A percentile compares a stretch with the other conserved stretches of the same genome.
Evolutionary conservation across 2,329 filamentous ascomycete genomes (phyloP).

Genomic region (Aureobasidium musti): DNA sequence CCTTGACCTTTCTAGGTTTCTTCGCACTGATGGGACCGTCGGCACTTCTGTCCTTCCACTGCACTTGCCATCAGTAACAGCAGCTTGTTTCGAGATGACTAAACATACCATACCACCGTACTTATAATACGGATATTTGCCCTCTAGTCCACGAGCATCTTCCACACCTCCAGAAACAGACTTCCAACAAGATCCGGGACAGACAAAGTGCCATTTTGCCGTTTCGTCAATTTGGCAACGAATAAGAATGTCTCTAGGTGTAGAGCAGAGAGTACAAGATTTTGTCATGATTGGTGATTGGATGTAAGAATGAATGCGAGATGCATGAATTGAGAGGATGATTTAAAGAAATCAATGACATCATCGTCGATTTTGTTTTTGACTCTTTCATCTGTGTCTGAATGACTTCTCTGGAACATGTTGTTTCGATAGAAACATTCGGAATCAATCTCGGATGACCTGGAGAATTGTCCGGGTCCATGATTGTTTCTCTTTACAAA

Average conservation of each 20-base stretch:
- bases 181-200: slow-evolving; percentile 49
- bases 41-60: slow-evolving; percentile 46
- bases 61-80: neutral
- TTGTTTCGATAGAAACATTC: too few species aligned
- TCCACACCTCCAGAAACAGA: slow-evolving; percentile 48
- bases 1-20: slow-evolving; percentile 46
- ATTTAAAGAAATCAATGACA: neutral
- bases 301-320: neutral
- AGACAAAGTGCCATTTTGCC: slow-evolving; percentile 49
- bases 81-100: too few species aligned
- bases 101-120: slow-evolving; percentile 42
- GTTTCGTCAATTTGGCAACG: slow-evolving; percentile 49
- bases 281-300: slow-evolving; percentile 38
- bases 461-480: neutral
- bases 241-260: slow-evolving; percentile 44
- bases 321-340: neutral
- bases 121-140: slow-evolving; percentile 42
- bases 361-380: neutral
- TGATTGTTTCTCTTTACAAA: too few species aligned
- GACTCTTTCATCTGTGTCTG: neutral
- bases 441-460: too few species aligned
- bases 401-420: neutral
- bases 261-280: slow-evolving; percentile 47
- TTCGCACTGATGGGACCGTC: slow-evolving; percentile 47
- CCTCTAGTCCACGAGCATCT: slow-evolving; percentile 48